Conservation (phyloP, 768 basidiomycete genomes). For the Termitomyces sp. region DNA sequence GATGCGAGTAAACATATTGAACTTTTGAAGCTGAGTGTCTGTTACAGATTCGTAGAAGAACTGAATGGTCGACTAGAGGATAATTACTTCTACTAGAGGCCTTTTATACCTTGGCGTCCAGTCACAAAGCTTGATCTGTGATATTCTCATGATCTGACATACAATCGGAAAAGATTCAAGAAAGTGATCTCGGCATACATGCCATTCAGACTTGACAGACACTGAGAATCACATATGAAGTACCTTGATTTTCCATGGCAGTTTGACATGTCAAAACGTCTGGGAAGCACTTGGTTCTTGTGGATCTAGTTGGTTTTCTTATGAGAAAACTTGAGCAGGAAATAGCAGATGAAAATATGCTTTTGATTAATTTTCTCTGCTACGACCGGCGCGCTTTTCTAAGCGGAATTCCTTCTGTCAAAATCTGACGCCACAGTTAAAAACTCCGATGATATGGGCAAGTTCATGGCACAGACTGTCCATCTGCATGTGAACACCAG, state of each 20-base stretch:
- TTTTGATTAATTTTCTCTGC: background rate
- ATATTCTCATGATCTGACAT: background rate
- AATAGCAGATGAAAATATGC: background rate
- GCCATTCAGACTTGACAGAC: background rate
- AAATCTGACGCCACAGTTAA: background rate
- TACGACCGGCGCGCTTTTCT: background rate
- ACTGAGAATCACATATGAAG: background rate
- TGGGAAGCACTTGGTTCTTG: background rate
- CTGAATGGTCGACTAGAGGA: slow-evolving; percentile 7
- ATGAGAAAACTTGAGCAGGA: background rate
- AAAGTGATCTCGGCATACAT: background rate
- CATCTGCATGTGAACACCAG: background rate
- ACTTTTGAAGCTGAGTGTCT: background rate
- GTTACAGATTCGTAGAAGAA: slow-evolving; percentile 10
- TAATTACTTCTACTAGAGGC: background rate
- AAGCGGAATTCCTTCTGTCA: background rate
- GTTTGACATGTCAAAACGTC: background rate
- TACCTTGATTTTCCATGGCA: background rate
- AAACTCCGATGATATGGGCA: background rate
- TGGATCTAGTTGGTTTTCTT: background rate
- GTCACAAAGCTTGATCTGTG: background rate
- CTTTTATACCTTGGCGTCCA: slow-evolving; percentile 6
- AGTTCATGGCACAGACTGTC: background rate
- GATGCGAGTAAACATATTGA: slow-evolving; percentile 14
- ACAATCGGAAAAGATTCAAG: background rate